phyloP scores from a whole-genome alignment of 495 filamentous ascomycete species.

The Talaromyces ruber region DNA sequence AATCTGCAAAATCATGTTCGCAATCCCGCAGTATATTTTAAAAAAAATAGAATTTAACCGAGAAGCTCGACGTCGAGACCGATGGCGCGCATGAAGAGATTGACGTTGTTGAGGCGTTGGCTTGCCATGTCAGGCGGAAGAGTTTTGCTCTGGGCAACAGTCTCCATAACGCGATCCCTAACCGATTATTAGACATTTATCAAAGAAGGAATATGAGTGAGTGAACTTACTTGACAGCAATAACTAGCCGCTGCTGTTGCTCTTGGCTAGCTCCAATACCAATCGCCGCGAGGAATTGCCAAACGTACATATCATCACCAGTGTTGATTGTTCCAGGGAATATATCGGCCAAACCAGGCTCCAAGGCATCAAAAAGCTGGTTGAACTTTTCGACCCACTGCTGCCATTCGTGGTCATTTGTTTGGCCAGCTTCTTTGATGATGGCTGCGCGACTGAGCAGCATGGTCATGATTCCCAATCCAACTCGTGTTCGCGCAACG shows the following conservation, averaged over 20 bases:
- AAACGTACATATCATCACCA: slow-evolving; percentile 87
- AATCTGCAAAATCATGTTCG: not conserved
- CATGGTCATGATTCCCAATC: slow-evolving; percentile 87
- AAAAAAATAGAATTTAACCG: slow-evolving; percentile 36
- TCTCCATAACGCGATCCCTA: slow-evolving; percentile 94
- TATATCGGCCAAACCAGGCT: slow-evolving; percentile 70
- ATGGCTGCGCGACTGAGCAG: slow-evolving; percentile 89
- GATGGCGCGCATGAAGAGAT: slow-evolving; percentile 97
- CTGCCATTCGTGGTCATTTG: slow-evolving; percentile 64
- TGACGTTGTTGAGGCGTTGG: slow-evolving; percentile 80
- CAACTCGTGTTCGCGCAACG: slow-evolving; percentile 75
- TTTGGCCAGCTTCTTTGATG: slow-evolving; percentile 66
- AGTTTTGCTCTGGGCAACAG: slow-evolving; percentile 75
- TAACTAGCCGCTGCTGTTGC: slow-evolving; percentile 87
- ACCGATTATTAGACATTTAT: slow-evolving; percentile 10
- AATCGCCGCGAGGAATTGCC: slow-evolving; percentile 93
- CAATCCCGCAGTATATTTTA: not conserved
- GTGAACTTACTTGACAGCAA: slow-evolving; percentile 74
- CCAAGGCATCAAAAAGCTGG: slow-evolving; percentile 75
- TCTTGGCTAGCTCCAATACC: slow-evolving; percentile 86
- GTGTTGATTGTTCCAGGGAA: slow-evolving; percentile 80
- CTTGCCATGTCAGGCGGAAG: slow-evolving; percentile 77
- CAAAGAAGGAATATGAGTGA: not conserved
- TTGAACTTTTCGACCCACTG: slow-evolving; percentile 81
- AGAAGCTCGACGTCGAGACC: slow-evolving; percentile 93